Evolutionary conservation across 2,329 filamentous ascomycete species (phyloP).

Genomic region (Fusarium continuum): DNA sequence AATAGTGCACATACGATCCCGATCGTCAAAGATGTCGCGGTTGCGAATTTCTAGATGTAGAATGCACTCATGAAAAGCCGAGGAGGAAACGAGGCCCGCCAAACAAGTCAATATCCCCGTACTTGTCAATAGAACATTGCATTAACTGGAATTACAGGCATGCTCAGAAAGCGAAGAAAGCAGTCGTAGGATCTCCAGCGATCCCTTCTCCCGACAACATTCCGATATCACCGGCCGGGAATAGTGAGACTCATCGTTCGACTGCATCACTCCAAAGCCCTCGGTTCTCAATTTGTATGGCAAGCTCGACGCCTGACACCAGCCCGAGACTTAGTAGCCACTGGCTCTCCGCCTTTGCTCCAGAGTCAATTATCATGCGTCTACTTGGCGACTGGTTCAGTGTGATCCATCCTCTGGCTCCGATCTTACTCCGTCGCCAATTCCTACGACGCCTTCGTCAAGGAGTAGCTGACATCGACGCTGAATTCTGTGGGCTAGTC

Average conservation of each 20-base stretch:
- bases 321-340: background rate
- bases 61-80: constrained; percentile 32
- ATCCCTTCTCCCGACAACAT: background rate
- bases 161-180: background rate
- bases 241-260: constrained; percentile 3
- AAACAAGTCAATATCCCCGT: constrained; percentile 16
- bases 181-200: background rate
- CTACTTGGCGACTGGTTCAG: constrained; percentile 50
- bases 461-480: constrained; percentile 40
- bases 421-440: constrained; percentile 46
- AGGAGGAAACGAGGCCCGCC: constrained; percentile 38
- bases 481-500: constrained; percentile 47
- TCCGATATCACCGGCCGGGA: background rate
- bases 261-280: constrained; percentile 12
- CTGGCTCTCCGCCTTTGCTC: constrained; percentile 33
- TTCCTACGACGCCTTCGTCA: constrained; percentile 43
- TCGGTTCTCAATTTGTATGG: background rate
- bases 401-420: constrained; percentile 49
- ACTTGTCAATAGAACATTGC: fast-evolving
- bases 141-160: constrained; percentile 9
- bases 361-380: constrained; percentile 12
- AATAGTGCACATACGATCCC: constrained; percentile 31
- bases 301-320: background rate
- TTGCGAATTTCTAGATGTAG: constrained; percentile 30
- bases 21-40: constrained; percentile 22